Base-by-base conservation (phyloP, 2,329 filamentous ascomycete genomes). In the Talaromyces islandicus region DNA sequence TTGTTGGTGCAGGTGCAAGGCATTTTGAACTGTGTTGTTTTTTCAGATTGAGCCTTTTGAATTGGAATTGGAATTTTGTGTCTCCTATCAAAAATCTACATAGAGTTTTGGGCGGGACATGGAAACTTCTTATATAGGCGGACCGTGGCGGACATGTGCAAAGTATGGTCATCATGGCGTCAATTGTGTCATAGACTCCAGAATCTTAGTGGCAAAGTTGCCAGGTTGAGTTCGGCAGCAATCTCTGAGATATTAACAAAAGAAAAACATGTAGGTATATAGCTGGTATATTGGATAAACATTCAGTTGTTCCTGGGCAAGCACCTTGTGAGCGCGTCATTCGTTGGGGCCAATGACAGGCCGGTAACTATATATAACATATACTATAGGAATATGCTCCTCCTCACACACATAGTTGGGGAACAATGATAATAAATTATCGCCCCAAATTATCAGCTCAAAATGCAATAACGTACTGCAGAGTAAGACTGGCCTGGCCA, bases 1-100 rank as follows among this genome's bases (percentile, higher is more conserved):
- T 62, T 66, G n/a, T 64, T 64, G 66, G 71, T 71, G 59, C 73
- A 75, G 57, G 60, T 66, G 56, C 73, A 75, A 51, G 64, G 70
- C 73, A 75, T 75, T 54, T 51, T 38, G 10, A 32, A 4, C n/a
- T n/a, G n/a, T n/a, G n/a, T n/a, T n/a, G n/a, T n/a, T n/a, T n/a
- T n/a, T n/a, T n/a, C n/a, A n/a, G n/a, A n/a, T n/a, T n/a, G n/a
- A n/a, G n/a, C n/a, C n/a, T n/a, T n/a, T n/a, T n/a, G n/a, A n/a
- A n/a, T n/a, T n/a, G n/a, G n/a, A n/a, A n/a, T n/a, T n/a, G n/a
- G n/a, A n/a, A n/a, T n/a, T n/a, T n/a, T n/a, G n/a, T n/a, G n/a
- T n/a, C n/a, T n/a, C n/a, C n/a, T n/a, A n/a, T n/a, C n/a, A n/a
- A n/a, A n/a, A 30, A 30, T 32, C 12, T 32, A 32, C 30, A 32